phyloP scores from a whole-genome alignment of 2,329 filamentous ascomycete genomes.

The Botryotinia calthae region DNA sequence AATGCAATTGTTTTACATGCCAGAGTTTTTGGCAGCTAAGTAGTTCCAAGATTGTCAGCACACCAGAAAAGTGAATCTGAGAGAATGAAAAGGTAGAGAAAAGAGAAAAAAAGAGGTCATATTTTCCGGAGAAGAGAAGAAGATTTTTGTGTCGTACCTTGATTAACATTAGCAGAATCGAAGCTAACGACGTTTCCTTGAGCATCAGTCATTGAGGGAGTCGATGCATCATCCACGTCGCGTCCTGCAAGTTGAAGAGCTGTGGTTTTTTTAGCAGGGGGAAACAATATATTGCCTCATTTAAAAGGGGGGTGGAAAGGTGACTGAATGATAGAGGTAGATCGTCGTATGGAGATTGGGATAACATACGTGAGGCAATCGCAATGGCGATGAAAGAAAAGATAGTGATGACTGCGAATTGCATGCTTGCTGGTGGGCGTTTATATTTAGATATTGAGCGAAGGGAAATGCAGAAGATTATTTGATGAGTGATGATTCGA shows the following conservation, averaged over 20 bases:
- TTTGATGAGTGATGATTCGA: not conserved
- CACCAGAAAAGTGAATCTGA: not conserved
- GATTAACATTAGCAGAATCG: constrained; percentile 28
- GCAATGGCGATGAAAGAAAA: constrained; percentile 34
- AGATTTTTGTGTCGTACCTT: not conserved
- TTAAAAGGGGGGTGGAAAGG: not conserved
- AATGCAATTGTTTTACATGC: not conserved
- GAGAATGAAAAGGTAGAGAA: not conserved
- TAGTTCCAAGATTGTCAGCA: not conserved
- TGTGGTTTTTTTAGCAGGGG: not conserved
- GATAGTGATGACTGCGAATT: constrained; percentile 35
- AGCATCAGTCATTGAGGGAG: constrained; percentile 32
- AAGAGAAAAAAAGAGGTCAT: not conserved
- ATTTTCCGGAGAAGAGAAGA: not conserved
- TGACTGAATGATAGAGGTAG: not conserved
- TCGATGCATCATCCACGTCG: constrained; percentile 25
- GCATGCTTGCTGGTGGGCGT: constrained; percentile 32
- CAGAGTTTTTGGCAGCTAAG: not conserved
- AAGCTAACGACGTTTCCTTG: constrained; percentile 33
- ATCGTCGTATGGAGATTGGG: not conserved
- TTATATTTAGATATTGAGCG: constrained; percentile 15
- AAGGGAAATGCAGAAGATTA: constrained; percentile 8
- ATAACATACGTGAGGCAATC: constrained; percentile 32
- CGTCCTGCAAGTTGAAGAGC: constrained; percentile 2
- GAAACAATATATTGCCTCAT: not conserved